Percentiles rank a stretch among this genome's conserved stretches.
Conservation (phyloP, 305 asterid species). For the Galium porrigens region DNA sequence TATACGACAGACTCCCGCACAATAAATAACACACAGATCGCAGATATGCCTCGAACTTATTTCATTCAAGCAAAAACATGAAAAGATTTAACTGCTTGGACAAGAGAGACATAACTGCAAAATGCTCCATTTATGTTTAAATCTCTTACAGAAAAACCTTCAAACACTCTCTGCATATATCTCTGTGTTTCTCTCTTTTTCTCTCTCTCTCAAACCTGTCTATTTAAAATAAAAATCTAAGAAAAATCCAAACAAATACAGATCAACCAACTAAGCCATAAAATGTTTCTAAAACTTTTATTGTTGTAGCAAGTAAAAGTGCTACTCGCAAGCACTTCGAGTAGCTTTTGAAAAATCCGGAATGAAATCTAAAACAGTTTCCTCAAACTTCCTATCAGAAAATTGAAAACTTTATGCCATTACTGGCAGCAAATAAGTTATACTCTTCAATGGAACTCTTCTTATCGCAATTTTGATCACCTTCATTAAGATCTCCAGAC, state of each 20-base stretch:
- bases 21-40: not conserved
- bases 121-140: constrained; percentile 9
- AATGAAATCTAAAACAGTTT: constrained; percentile 24
- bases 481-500: constrained; percentile 23
- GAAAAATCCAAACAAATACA: constrained; percentile 19
- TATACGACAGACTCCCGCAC: not conserved
- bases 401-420: constrained; percentile 70
- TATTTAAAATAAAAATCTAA: constrained; percentile 8
- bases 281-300: constrained; percentile 23
- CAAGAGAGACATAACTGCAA: not conserved
- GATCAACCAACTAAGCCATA: constrained; percentile 20
- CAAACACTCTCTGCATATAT: constrained; percentile 15
- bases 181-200: constrained; percentile 7
- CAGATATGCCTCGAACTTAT: not conserved
- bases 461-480: constrained; percentile 31
- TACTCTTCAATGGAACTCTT: constrained; percentile 63
- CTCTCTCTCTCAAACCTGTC: constrained; percentile 12
- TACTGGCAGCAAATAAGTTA: constrained; percentile 73
- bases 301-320: constrained; percentile 32
- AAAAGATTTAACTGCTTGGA: not conserved
- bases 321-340: constrained; percentile 25
- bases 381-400: constrained; percentile 32
- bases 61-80: not conserved
- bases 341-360: constrained; percentile 24
- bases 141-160: constrained; percentile 15